These are phyloP conservation scores for Phyllosticta paracitricarpa DNA, from an alignment of 2,329 filamentous ascomycete species.

Conservation along the genomic window DNA sequence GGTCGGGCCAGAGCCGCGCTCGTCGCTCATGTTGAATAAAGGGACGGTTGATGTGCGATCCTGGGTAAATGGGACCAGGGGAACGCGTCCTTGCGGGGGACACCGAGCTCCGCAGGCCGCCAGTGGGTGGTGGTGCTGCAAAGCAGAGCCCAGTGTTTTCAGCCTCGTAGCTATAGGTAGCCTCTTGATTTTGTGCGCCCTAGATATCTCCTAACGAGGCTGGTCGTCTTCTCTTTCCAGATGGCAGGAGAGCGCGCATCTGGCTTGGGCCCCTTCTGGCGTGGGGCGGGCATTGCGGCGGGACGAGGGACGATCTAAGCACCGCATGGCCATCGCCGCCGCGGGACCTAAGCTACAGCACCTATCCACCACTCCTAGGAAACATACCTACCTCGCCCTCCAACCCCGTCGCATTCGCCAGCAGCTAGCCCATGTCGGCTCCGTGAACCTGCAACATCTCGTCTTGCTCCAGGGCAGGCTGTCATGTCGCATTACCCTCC, in stretches of 20 bases:
- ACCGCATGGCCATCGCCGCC: background rate
- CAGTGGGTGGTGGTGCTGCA: background rate
- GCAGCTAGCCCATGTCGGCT: conserved; percentile 4
- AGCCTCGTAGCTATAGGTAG: background rate
- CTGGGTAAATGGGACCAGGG: background rate
- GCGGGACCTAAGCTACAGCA: background rate
- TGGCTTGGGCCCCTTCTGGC: background rate
- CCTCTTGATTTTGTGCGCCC: background rate
- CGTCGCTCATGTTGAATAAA: background rate
- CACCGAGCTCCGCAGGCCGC: background rate
- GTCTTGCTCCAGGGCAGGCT: conserved; percentile 8
- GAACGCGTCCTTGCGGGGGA: background rate
- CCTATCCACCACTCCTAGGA: background rate
- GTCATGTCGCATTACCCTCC: conserved; percentile 27
- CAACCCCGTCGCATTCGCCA: background rate
- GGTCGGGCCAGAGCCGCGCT: background rate
- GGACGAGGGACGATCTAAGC: background rate
- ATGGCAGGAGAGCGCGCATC: background rate
- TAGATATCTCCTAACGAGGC: background rate
- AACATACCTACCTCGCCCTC: background rate
- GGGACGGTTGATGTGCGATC: background rate
- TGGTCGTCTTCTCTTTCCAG: background rate
- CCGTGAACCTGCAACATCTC: conserved; percentile 8
- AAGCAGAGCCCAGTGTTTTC: background rate
- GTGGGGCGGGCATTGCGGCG: background rate